Conservation (phyloP, 108 stramenopile species). For the Skeletonema costatum region DNA sequence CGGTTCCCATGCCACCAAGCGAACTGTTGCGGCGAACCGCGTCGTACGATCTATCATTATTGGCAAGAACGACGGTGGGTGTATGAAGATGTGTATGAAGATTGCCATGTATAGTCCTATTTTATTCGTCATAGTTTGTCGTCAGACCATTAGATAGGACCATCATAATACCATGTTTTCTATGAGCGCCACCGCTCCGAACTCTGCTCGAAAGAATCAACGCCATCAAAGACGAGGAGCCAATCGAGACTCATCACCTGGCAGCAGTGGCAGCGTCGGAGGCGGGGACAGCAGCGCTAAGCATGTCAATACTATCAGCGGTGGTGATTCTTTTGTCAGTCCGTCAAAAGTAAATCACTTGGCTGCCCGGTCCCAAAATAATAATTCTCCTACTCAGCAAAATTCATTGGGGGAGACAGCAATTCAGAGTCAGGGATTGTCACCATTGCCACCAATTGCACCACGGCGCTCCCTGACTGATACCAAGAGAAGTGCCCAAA, state of each 20-base stretch:
- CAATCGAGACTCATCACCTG: not conserved
- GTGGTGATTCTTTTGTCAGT: not conserved
- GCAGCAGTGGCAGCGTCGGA: not conserved
- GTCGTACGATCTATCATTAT: too few relatives aligned
- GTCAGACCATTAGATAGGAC: too few relatives aligned
- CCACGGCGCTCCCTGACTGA: not conserved
- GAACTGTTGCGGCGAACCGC: too few relatives aligned
- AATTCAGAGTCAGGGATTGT: not conserved
- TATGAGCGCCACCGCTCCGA: conserved; percentile 1
- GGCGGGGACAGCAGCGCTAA: not conserved
- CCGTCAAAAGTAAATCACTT: not conserved
- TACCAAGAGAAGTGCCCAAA: not conserved
- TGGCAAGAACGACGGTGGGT: too few relatives aligned
- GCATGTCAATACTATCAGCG: not conserved
- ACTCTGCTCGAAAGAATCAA: not conserved
- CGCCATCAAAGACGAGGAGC: not conserved
- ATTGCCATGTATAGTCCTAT: too few relatives aligned
- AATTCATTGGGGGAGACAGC: not conserved
- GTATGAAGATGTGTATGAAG: too few relatives aligned
- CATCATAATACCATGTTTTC: not conserved
- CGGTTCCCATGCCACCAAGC: too few relatives aligned
- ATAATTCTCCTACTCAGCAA: not conserved
- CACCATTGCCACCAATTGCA: not conserved
- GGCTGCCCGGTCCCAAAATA: not conserved
- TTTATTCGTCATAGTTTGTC: too few relatives aligned